Conservation (phyloP, 1,284 basidiomycete genomes). For the Microbotryum intermedium region DNA sequence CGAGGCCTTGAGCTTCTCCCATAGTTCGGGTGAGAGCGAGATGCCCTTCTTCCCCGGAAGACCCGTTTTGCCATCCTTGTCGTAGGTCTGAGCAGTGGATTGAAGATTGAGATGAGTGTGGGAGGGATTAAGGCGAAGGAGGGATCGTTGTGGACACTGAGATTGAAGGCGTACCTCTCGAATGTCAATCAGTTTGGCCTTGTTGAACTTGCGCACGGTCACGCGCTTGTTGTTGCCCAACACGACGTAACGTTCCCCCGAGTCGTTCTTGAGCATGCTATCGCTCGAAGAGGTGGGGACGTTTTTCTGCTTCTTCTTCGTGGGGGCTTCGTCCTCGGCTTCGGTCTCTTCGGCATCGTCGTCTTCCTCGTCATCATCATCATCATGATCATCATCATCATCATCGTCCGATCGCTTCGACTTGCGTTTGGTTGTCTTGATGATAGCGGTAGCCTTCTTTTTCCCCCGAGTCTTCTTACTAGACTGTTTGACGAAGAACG, state of each 20-base stretch:
- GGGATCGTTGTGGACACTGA: neutral
- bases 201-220: slow-evolving; percentile 25
- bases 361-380: neutral
- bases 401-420: neutral
- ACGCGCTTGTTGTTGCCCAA: slow-evolving; percentile 5
- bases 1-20: slow-evolving; percentile 21
- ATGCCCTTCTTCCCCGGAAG: slow-evolving; percentile 32
- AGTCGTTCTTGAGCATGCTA: slow-evolving; percentile 5
- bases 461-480: neutral
- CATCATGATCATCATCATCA: neutral
- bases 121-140: neutral
- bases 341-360: neutral
- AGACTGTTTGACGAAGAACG: no score
- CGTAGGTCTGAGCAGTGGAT: slow-evolving; percentile 15
- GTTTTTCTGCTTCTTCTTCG: neutral
- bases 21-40: slow-evolving; percentile 17
- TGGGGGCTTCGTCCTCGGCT: neutral
- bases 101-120: neutral
- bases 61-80: slow-evolving; percentile 18
- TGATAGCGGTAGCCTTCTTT: neutral
- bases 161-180: slow-evolving; percentile 17
- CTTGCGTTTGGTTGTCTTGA: neutral
- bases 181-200: slow-evolving; percentile 21
- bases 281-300: neutral
- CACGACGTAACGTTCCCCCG: slow-evolving; percentile 13